Base-by-base conservation (phyloP, 306 rosid genomes). In the Dalbergia cultrata region DNA sequence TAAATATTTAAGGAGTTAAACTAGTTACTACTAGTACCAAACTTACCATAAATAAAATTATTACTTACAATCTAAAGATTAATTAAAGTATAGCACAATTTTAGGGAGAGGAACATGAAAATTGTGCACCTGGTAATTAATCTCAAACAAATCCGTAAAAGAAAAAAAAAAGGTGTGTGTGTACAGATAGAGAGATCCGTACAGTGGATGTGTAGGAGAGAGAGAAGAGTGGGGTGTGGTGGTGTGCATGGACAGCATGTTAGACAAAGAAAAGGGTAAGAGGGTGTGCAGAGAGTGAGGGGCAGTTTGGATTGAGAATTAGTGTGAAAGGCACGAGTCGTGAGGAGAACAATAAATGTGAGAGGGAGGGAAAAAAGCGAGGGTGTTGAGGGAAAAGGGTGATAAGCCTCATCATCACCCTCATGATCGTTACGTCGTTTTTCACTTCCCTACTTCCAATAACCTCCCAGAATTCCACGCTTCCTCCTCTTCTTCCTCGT, bases 391-490 rank as follows among this genome's bases (percentile, higher is more conserved):
- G 13, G 53, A 13, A 59, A 65, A 69, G 76, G 56, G 72, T 87
- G 86, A 87, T 90, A 89, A 87, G 89, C 81, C 87, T 87, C 87
- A 90, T 90, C 80, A 90, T 92, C 87, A 83, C 66, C 90, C 90
- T 92, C 92, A 92, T 92, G 78, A 86, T 85, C 94, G 97, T 90
- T 90, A 92, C 88, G 97, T 92, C 97, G 89, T 85, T 92, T 85
- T 92, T 83, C 89, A 75, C 56, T 63, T 87, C 78, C 56, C 90
- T 33, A 47, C 88, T 88, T 92, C 97, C 93, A 41, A 87, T 73
- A 80, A 79, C 56, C 90, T 86, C 93, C 93, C 94, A 86, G 91
- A 92, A 92, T 88, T 82, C 91, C 89, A 88, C 91, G 87, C 84
- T 41, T 67, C 16, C 33, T 33, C 43, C 12, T 63, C 22, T 5